Base-by-base conservation (phyloP, 768 basidiomycete genomes). In the Collybia sp. region DNA sequence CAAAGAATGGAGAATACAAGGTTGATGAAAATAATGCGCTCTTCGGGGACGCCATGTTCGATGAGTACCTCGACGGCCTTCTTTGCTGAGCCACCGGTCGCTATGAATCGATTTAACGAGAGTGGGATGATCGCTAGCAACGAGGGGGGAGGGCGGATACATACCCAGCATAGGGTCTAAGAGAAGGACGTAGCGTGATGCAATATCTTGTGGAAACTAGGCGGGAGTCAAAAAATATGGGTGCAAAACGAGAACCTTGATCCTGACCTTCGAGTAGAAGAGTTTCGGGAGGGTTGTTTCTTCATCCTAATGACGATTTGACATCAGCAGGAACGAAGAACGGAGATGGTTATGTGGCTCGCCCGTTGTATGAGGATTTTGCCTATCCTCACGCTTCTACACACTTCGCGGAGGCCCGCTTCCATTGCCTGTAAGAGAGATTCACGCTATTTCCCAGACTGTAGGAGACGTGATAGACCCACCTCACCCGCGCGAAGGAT, bases 311-410 rank as follows among this genome's bases (percentile, higher is more conserved):
- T 38, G 38, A 6, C 25, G 8, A 31, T 43, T 11, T 43, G 17
- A 34, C 6, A 44, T 25, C 15, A 39, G 37, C 32, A 52, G 30
- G n/a, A 32, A 30, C 30, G 33, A 32, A 12, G 41, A 9, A 34
- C 17, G 15, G 17, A 30, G 16, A 42, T 37, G 44, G 34, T 40
- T 15, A 19, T 42, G 15, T 37, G 18, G 59, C 78, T 51, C 65
- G 92, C 93, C 62, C 95, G 69, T 68, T 99, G 95, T 51, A 99
- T 99, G 40, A 99, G 73, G 58, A 99, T 98, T 72, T 99, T 99
- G 40, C 95, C 95, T 48, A 99, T 95, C 51, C 95, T 78, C 19
- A 91, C 88, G 57, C 83, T 89, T 55, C 95, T 78, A 69, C 94
- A 97, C 33, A 97, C 95, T 64, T 97, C 95, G 36, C 95, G 76